Conservation (phyloP, 495 filamentous ascomycete species). For the Bombardia bombarda region DNA sequence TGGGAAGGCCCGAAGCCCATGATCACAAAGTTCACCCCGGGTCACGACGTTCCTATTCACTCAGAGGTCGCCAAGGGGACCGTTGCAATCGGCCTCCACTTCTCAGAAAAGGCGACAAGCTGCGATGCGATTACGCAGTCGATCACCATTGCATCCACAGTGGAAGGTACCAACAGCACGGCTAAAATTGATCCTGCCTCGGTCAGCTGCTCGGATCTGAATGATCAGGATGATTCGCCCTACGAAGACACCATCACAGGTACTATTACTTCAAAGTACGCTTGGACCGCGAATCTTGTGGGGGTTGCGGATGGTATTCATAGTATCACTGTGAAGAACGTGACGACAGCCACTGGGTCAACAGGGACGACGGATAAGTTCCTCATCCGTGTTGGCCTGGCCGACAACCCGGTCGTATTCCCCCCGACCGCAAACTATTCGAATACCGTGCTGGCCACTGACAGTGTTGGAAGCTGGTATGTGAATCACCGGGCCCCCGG, state of each 20-base stretch:
- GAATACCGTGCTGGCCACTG: slow-evolving; percentile 33
- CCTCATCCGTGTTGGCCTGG: slow-evolving; percentile 40
- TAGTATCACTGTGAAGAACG: slow-evolving; percentile 52
- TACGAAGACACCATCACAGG: slow-evolving; percentile 19
- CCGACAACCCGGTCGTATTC: slow-evolving; percentile 50
- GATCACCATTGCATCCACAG: slow-evolving; percentile 41
- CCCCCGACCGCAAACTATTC: slow-evolving; percentile 53
- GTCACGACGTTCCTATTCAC: slow-evolving; percentile 53
- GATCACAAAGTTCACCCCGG: slow-evolving; percentile 56
- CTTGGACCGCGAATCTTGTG: slow-evolving; percentile 35
- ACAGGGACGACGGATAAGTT: slow-evolving; percentile 44
- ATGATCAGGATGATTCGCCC: slow-evolving; percentile 29
- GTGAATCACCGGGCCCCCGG: slow-evolving; percentile 55
- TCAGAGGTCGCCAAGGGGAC: slow-evolving; percentile 33
- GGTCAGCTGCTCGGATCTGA: slow-evolving; percentile 8
- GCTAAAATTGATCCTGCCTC: slow-evolving; percentile 24
- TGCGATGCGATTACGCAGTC: slow-evolving; percentile 40
- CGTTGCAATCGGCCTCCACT: slow-evolving; percentile 50
- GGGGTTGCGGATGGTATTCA: slow-evolving; percentile 49
- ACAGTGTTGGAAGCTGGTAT: slow-evolving; percentile 29
- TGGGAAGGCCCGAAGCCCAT: slow-evolving; percentile 49
- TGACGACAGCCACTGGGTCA: slow-evolving; percentile 27
- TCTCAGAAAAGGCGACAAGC: slow-evolving; percentile 52
- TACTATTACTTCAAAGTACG: not conserved
- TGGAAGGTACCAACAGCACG: slow-evolving; percentile 8